These are phyloP conservation scores for Cytospora paraplurivora DNA, from an alignment of 2,329 filamentous ascomycete genomes.

Conservation along the genomic window DNA sequence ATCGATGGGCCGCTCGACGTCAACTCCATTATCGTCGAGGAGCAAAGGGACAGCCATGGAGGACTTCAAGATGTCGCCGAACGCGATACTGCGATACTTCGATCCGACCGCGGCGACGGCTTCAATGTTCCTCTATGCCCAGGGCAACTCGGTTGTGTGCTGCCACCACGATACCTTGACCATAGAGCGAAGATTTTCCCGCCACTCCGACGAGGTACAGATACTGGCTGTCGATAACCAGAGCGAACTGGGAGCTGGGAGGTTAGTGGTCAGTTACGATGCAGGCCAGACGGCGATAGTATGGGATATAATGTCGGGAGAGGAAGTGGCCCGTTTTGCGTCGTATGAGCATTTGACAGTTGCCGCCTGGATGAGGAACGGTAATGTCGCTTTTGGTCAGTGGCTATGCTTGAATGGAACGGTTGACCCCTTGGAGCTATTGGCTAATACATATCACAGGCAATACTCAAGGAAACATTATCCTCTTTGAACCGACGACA, in stretches of 20 bases:
- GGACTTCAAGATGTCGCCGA: slow-evolving; percentile 57
- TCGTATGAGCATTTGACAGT: slow-evolving; percentile 85
- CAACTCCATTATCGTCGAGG: slow-evolving; percentile 55
- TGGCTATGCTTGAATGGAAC: slow-evolving; percentile 9
- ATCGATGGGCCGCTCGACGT: slow-evolving; percentile 61
- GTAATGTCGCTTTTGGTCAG: slow-evolving; percentile 94
- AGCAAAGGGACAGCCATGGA: slow-evolving; percentile 48
- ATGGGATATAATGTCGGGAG: slow-evolving; percentile 92
- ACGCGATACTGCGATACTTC: slow-evolving; percentile 60
- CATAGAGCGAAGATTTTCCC: slow-evolving; percentile 82
- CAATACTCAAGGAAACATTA: slow-evolving; percentile 88
- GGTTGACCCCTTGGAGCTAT: slow-evolving; percentile 5
- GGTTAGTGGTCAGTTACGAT: slow-evolving; percentile 92
- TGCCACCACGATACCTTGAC: slow-evolving; percentile 91
- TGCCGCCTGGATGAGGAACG: slow-evolving; percentile 94
- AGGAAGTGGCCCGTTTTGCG: slow-evolving; percentile 87
- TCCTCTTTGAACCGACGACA: slow-evolving; percentile 89
- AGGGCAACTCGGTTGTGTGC: slow-evolving; percentile 80
- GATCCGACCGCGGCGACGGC: slow-evolving; percentile 90
- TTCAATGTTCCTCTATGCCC: slow-evolving; percentile 85
- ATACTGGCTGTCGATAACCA: slow-evolving; percentile 88
- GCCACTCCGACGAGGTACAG: slow-evolving; percentile 80
- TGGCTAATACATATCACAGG: slow-evolving; percentile 55
- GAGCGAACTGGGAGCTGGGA: slow-evolving; percentile 81
- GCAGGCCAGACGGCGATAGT: slow-evolving; percentile 88